Evolutionary conservation across 768 basidiomycete species (phyloP).

Genomic region (Boletus rufocinnamomeus): DNA sequence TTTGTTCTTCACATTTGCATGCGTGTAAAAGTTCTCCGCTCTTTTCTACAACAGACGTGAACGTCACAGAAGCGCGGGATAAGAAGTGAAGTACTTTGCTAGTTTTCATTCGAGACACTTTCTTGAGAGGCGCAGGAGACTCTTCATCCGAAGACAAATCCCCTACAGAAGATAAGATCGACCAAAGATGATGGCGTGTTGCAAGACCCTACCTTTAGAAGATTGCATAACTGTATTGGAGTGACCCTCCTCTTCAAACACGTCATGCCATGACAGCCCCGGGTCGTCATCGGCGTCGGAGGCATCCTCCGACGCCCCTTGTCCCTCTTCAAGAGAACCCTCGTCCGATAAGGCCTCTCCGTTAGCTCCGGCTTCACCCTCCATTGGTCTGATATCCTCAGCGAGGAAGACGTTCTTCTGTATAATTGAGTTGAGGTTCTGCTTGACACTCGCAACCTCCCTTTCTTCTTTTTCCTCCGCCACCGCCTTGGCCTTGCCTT

Average conservation of each 20-base stretch:
- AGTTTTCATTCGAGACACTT: slow-evolving; percentile 87
- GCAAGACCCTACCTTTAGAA: slow-evolving; percentile 23
- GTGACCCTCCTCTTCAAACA: slow-evolving; percentile 62
- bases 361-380: slow-evolving; percentile 45
- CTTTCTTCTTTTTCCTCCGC: slow-evolving; percentile 34
- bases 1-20: slow-evolving; percentile 86
- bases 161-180: slow-evolving; percentile 27
- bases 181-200: not conserved
- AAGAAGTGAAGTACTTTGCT: slow-evolving; percentile 63
- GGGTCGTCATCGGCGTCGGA: slow-evolving; percentile 39
- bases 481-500: slow-evolving; percentile 51
- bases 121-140: slow-evolving; percentile 40
- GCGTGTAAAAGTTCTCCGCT: slow-evolving; percentile 85
- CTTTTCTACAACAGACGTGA: slow-evolving; percentile 60
- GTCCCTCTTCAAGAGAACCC: slow-evolving; percentile 45
- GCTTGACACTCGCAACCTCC: slow-evolving; percentile 67
- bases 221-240: slow-evolving; percentile 12
- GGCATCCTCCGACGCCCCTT: slow-evolving; percentile 38
- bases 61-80: not conserved
- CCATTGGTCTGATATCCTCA: slow-evolving; percentile 76
- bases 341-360: slow-evolving; percentile 34
- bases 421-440: slow-evolving; percentile 84
- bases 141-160: slow-evolving; percentile 38
- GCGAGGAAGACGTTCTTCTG: slow-evolving; percentile 86
- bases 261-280: slow-evolving; percentile 82